phyloP scores from a whole-genome alignment of 1,284 basidiomycete genomes.

The Xerocomus amazonicus region DNA sequence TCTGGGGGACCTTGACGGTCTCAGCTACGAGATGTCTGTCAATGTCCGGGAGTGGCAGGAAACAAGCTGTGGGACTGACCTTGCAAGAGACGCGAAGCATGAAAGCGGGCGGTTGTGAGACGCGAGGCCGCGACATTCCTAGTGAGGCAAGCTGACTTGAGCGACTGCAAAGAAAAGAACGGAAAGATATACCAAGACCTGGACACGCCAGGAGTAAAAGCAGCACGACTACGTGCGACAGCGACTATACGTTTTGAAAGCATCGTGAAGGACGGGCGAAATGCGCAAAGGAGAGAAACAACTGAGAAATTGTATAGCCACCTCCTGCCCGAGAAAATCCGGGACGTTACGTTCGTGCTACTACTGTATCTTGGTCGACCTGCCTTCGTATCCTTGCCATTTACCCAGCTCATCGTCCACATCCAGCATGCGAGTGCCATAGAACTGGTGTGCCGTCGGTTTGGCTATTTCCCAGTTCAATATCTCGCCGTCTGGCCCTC shows the following conservation, averaged over 20 bases:
- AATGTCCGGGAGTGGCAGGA: slow-evolving; percentile 4
- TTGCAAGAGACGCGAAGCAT: slow-evolving; percentile 63
- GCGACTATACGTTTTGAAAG: slow-evolving; percentile 69
- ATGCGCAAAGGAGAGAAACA: background rate
- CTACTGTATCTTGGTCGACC: slow-evolving; percentile 33
- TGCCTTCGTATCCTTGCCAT: slow-evolving; percentile 57
- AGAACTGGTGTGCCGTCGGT: slow-evolving; percentile 63
- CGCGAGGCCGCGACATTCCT: slow-evolving; percentile 49
- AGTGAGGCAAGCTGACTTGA: slow-evolving; percentile 2
- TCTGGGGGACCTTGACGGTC: slow-evolving; percentile 95
- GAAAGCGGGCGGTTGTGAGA: slow-evolving; percentile 57
- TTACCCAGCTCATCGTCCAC: slow-evolving; percentile 52
- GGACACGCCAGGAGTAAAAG: slow-evolving; percentile 42
- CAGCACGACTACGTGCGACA: slow-evolving; percentile 58
- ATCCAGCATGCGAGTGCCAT: slow-evolving; percentile 57
- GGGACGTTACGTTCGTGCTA: no score
- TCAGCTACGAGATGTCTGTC: slow-evolving; percentile 52
- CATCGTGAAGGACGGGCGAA: slow-evolving; percentile 39
- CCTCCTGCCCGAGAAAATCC: slow-evolving; percentile 9
- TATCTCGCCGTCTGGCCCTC: slow-evolving; percentile 47
- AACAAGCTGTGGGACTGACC: slow-evolving; percentile 42
- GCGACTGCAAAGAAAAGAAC: slow-evolving; percentile 5
- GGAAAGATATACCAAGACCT: slow-evolving; percentile 48
- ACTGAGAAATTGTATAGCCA: slow-evolving; percentile 1
- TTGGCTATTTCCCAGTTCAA: slow-evolving; percentile 48